These are phyloP conservation scores for Cylindrotheca fusiformis DNA, from an alignment of 108 stramenopile genomes.

Conservation along the genomic window DNA sequence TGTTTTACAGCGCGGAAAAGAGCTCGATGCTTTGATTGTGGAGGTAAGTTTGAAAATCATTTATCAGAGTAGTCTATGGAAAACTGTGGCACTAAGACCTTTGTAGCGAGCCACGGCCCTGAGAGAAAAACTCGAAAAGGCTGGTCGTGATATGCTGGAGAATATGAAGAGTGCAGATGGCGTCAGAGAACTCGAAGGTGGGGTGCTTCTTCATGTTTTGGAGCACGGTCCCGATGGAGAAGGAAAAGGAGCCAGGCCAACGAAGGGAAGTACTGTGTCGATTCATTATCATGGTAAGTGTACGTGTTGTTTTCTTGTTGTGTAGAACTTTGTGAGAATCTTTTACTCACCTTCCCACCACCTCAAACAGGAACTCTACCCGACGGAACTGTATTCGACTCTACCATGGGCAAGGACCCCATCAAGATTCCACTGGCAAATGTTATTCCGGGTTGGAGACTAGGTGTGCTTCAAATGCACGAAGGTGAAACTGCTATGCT, in stretches of 20 bases:
- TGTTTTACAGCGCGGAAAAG: conserved; percentile 53
- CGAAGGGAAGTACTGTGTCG: conserved; percentile 60
- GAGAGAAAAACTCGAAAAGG: conserved; percentile 58
- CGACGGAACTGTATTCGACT: conserved; percentile 87
- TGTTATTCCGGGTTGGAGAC: conserved; percentile 77
- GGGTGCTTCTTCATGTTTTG: conserved; percentile 70
- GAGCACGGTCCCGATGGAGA: conserved; percentile 68
- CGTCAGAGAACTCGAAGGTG: conserved; percentile 53
- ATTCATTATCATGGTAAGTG: conserved; percentile 69
- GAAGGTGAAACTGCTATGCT: conserved; percentile 88
- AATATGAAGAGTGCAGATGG: conserved; percentile 69
- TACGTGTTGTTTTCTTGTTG: neutral
- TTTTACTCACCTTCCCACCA: neutral
- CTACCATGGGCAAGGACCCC: conserved; percentile 71
- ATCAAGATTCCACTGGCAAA: conserved; percentile 65
- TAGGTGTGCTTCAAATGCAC: conserved; percentile 74
- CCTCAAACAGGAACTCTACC: conserved; percentile 45
- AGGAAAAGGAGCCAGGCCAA: conserved; percentile 63
- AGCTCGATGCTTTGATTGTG: conserved; percentile 69
- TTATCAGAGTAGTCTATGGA: neutral
- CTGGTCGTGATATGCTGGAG: conserved; percentile 69
- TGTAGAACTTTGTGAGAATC: neutral
- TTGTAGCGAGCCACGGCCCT: conserved; percentile 27
- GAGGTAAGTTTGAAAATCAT: conserved; percentile 43
- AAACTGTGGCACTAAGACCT: neutral